These are phyloP conservation scores for Xylaria sp. DNA, from an alignment of 2,329 filamentous ascomycete species.

Conservation along the genomic window DNA sequence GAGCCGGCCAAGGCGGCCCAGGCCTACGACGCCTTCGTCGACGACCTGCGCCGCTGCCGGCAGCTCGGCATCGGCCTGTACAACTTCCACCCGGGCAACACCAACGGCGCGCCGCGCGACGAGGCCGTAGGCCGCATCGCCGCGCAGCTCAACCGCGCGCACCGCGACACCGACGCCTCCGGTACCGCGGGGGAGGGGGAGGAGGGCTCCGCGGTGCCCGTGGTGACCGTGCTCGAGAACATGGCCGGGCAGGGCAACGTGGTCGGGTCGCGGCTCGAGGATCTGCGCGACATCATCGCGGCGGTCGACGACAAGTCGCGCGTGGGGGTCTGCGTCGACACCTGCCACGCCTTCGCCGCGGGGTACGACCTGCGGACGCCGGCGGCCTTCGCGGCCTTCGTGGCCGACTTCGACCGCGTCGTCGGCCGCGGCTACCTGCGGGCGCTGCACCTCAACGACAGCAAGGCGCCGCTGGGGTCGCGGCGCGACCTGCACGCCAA, in stretches of 20 bases:
- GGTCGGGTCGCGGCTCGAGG: constrained; percentile 82
- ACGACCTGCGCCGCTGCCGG: constrained; percentile 86
- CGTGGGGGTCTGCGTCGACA: constrained; percentile 94
- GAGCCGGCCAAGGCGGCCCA: constrained; percentile 80
- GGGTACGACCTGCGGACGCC: constrained; percentile 87
- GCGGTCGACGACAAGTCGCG: constrained; percentile 75
- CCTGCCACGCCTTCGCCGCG: constrained; percentile 92
- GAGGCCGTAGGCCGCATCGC: constrained; percentile 81
- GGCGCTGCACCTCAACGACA: constrained; percentile 92
- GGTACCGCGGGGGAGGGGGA: constrained; percentile 74
- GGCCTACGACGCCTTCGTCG: constrained; percentile 82
- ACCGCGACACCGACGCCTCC: constrained; percentile 83
- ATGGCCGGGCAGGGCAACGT: constrained; percentile 92
- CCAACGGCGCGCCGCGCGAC: constrained; percentile 66
- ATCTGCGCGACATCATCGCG: constrained; percentile 82
- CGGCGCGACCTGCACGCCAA: constrained; percentile 92
- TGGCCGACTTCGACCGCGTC: constrained; percentile 73
- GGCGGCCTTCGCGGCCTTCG: constrained; percentile 70
- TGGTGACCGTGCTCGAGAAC: constrained; percentile 88
- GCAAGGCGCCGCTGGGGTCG: constrained; percentile 83
- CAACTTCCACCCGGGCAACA: constrained; percentile 95
- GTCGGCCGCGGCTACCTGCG: constrained; percentile 80
- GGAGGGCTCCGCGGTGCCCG: too few relatives aligned
- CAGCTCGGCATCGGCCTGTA: constrained; percentile 86
- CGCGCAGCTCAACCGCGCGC: constrained; percentile 52